phyloP scores from a whole-genome alignment of 2,329 filamentous ascomycete species.

The Dendrostoma leiphaemia region DNA sequence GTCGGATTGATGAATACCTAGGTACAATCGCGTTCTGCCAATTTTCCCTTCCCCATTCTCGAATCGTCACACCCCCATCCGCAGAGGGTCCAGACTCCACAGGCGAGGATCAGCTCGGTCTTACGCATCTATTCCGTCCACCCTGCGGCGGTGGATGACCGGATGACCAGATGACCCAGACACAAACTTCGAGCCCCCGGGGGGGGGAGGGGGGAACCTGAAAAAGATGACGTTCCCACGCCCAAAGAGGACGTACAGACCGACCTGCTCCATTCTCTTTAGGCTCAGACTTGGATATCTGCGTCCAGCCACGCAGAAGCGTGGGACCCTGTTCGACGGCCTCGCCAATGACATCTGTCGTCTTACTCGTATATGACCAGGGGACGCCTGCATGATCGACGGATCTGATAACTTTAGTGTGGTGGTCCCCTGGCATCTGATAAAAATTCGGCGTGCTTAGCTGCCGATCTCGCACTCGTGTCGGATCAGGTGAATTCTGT shows the following conservation, averaged over 20 bases:
- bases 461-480: constrained; percentile 16
- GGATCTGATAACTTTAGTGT: constrained; percentile 34
- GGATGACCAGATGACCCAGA: too few relatives aligned
- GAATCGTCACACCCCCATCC: too few relatives aligned
- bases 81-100: too few relatives aligned
- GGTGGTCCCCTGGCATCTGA: constrained; percentile 20
- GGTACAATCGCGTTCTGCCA: too few relatives aligned
- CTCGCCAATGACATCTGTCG: neutral
- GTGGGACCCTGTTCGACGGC: neutral
- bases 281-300: neutral
- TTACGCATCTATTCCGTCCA: too few relatives aligned
- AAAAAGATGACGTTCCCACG: neutral
- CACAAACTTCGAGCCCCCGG: too few relatives aligned
- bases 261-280: constrained; percentile 4
- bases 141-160: too few relatives aligned
- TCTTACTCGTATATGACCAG: neutral
- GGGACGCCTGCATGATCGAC: constrained; percentile 19
- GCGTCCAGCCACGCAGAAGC: neutral
- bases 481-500: constrained; percentile 16
- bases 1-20: too few relatives aligned
- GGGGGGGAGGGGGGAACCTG: too few relatives aligned
- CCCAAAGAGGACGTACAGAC: too few relatives aligned
- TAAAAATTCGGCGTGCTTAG: constrained; percentile 10
- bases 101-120: too few relatives aligned
- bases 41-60: too few relatives aligned